Conservation (phyloP, 148 eudicot species). For the Spergularia marina region DNA sequence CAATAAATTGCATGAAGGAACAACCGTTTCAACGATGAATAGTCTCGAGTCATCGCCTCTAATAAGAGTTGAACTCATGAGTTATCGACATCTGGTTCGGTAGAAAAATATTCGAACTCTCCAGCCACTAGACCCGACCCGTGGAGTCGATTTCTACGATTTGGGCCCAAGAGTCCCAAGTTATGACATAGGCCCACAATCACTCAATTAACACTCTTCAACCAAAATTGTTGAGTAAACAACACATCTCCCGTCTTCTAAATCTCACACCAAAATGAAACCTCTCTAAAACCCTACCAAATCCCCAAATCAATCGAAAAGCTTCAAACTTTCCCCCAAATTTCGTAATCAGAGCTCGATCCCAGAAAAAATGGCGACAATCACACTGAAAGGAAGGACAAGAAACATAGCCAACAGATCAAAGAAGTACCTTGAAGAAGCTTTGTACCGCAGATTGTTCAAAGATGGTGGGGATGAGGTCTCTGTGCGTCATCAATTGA, state of each 20-base stretch:
- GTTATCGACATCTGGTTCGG: too few relatives aligned
- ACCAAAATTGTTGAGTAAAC: too few relatives aligned
- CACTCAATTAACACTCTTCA: too few relatives aligned
- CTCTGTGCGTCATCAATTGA: constrained; percentile 60
- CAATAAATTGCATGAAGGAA: too few relatives aligned
- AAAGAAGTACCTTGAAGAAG: constrained; percentile 73
- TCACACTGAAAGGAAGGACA: constrained; percentile 39
- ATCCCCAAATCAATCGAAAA: neutral
- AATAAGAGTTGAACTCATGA: too few relatives aligned
- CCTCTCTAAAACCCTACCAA: constrained; percentile 27
- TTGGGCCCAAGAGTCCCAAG: too few relatives aligned
- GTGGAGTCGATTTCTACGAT: too few relatives aligned
- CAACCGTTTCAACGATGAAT: too few relatives aligned
- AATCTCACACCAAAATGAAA: neutral
- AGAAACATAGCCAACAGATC: constrained; percentile 61
- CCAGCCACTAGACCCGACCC: too few relatives aligned
- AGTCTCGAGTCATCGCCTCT: too few relatives aligned
- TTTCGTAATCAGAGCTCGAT: neutral
- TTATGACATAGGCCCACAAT: too few relatives aligned
- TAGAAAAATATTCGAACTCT: too few relatives aligned
- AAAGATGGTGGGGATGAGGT: constrained; percentile 71
- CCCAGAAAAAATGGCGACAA: constrained; percentile 27
- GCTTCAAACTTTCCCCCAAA: neutral
- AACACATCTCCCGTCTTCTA: neutral
- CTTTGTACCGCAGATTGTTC: constrained; percentile 60